Evolutionary conservation across 1,284 basidiomycete genomes (phyloP), one percentile per base, ranked within the genome.

Genomic region (Sphagnurus paluster): DNA sequence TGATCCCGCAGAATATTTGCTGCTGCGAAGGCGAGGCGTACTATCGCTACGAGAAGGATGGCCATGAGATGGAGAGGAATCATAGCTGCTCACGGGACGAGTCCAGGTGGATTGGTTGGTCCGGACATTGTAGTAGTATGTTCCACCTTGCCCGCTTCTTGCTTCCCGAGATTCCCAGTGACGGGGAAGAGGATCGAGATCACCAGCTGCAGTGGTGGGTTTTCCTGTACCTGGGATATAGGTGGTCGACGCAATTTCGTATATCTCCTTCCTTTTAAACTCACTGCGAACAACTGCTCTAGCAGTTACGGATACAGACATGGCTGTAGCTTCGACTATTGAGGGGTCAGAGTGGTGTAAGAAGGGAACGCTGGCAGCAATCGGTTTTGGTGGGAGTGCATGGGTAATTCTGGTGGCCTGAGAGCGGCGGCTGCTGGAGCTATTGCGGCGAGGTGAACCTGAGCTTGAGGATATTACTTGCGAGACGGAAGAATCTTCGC

Each of bases 301-400:
- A 55, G 71, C 70, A 33, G 30, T 2, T 14, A 33, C 30, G 13
- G 30, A 33, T 7, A 44, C 49, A 23, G 74, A 75, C 74, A 84
- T 82, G 37, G 78, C 74, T 48, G 80, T 79, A 50, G 78, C 79
- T 62, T 75, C 75, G 56, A 77, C 76, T 54, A 77, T 70, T 52
- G 74, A 75, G 43, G 74, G 71, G 56, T 79, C 76, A 58, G 79
- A 74, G 40, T 79, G 74, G 46, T 76, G 75, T 36, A 79, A 62
- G 58, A 75, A 79, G 39, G 79, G 74, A 20, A 79, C 71, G 47
- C 62, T 72, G 40, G 75, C 68, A 29, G 75, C 70, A 35, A 79
- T 69, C 26, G 86, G 87, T 63, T 89, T 89, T 2, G 87, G 79
- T 17, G 86, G 86, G 13, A 89, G 72, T 14, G 83, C 84, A 58